Evolutionary conservation across 305 asterid genomes (phyloP).

Genomic region (Solanum chacoense): DNA sequence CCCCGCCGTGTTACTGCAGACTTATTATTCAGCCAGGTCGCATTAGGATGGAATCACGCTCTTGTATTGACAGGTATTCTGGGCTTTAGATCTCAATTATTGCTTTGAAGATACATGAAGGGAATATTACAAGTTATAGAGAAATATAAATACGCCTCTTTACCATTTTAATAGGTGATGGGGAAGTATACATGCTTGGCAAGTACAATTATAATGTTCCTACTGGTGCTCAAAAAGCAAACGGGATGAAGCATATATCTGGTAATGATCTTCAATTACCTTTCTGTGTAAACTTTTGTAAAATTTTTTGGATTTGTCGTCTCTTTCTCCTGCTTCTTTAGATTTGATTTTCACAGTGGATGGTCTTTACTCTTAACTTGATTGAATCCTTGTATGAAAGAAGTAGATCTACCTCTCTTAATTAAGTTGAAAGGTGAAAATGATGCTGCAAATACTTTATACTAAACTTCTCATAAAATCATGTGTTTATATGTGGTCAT

Average conservation of each 20-base stretch:
- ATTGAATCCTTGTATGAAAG: neutral
- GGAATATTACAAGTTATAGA: neutral
- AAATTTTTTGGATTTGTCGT: neutral
- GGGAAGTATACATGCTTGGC: constrained; percentile 61
- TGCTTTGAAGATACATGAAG: neutral
- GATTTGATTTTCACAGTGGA: neutral
- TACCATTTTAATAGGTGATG: constrained; percentile 26
- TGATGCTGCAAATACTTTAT: neutral
- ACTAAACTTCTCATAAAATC: neutral
- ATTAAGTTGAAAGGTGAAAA: neutral
- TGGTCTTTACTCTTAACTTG: neutral
- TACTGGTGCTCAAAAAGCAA: constrained; percentile 23
- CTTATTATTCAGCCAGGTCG: constrained; percentile 32
- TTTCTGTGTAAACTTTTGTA: neutral
- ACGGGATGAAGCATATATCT: constrained; percentile 9
- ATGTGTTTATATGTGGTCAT: neutral
- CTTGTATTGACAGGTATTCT: constrained; percentile 46
- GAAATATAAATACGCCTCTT: neutral
- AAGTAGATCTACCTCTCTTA: neutral
- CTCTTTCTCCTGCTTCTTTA: neutral
- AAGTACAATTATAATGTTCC: constrained; percentile 61
- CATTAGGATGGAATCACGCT: constrained; percentile 91
- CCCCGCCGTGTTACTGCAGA: constrained; percentile 26
- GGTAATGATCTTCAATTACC: neutral
- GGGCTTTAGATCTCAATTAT: neutral